Base-by-base conservation (phyloP, 768 basidiomycete genomes). In the Phylloporus sp. region DNA sequence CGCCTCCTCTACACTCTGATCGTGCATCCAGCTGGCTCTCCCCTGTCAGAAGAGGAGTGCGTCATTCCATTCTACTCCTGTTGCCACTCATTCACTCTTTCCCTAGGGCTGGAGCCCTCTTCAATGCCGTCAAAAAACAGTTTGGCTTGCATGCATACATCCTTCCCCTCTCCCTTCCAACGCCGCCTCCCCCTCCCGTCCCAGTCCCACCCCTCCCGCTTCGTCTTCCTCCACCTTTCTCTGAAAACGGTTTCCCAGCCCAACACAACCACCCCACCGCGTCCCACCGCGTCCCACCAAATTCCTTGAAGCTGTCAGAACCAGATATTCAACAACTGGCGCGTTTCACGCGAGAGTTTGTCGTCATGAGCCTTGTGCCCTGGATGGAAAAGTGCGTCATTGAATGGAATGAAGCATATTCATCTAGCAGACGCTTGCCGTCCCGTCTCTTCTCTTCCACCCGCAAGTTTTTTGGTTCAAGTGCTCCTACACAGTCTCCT, bases 361-460 rank as follows among this genome's bases (percentile, higher is more conserved):
- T 91, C 4, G 84, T 86, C 11, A 91, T 89, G 83, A 94, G 89
- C 63, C 70, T 98, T 40, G 68, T 97, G 3, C 95, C 95, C 1
- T 97, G 91, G 91, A 95, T 98, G 91, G 95, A 98, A 72, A 91
- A 86, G 62, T 86, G 85, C 67, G 88, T 95, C 6, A 59, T 91
- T 41, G 91, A 95, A 56, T 95, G 94, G 91, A 97, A 97, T 65
- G 95, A 98, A 73, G 76, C 76, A 76, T 88, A 86, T 67, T 80
- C 82, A 4, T 87, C 87, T 7, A 86, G 84, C 13, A 80, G 87
- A 46, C 77, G 90, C 13, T 72, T 92, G n/a, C 88, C 89, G 6
- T 91, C 84, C 1, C 84, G 89, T 6, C 69, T 93, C n/a, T 90
- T 93, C 64, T 86, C 88, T 16, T 91, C 91, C 5, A 92, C 90